Evolutionary conservation across 179 eudicot genomes (phyloP).

Genomic region (Beta macrorhiza): DNA sequence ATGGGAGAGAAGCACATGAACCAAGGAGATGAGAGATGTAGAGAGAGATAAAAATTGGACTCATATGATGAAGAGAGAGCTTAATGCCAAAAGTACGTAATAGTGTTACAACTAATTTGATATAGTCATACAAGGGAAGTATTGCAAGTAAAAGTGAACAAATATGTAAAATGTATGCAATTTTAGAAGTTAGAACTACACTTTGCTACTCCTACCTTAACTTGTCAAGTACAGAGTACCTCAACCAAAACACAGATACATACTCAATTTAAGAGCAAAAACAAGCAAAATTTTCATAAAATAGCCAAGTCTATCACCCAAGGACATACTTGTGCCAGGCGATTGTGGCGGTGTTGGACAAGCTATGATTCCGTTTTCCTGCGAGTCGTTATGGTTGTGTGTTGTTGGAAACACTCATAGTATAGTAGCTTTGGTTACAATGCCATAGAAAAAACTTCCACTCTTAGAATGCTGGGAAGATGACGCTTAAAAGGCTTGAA

Average conservation of each 20-base stretch:
- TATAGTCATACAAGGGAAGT: too few species aligned
- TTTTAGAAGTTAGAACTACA: neutral
- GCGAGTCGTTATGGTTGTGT: neutral
- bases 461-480: neutral
- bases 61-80: too few species aligned
- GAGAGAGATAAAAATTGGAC: too few species aligned
- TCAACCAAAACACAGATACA: neutral
- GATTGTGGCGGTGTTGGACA: neutral
- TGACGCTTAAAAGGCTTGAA: neutral
- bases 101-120: too few species aligned
- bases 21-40: too few species aligned
- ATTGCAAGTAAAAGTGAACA: too few species aligned
- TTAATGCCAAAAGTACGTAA: too few species aligned
- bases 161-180: neutral
- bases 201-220: neutral
- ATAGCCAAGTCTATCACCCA: neutral
- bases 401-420: neutral
- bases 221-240: too few species aligned
- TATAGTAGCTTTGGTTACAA: neutral
- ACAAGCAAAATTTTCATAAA: neutral
- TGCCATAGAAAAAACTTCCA: neutral
- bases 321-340: neutral
- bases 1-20: too few species aligned
- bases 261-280: neutral
- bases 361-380: neutral